Evolutionary conservation across 768 basidiomycete genomes (phyloP), one percentile per base, ranked within the genome.

Genomic region (Terana coerulea): DNA sequence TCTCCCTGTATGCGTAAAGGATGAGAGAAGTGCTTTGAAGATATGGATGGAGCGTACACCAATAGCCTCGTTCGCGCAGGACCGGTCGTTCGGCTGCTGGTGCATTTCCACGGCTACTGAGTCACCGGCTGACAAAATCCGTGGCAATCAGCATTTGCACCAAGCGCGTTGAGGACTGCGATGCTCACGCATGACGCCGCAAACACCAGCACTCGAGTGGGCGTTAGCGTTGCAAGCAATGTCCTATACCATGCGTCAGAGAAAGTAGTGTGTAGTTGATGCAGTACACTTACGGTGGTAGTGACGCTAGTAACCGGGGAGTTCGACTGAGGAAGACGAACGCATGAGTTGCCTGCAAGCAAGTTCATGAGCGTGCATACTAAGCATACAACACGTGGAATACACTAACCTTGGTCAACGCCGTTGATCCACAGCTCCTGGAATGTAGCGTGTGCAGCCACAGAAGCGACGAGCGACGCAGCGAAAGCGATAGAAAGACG

Each of bases 61-160:
- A 53, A 79, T 78, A 10, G 76, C 77, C 54, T 79, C 69, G 49
- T 66, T 72, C 6, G 66, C 59, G 55, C 78, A 80, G 3, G 67
- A 67, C 31, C 77, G 72, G 42, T 76, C 69, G 31, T 64, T 67
- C 4, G 74, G 74, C 60, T 79, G 76, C 60, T 75, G 74, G 58
- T 80, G 76, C 77, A 79, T 79, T 62, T 80, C 78, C 17, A 78
- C 77, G 14, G 75, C 74, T 39, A 78, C 65, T 9, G 56, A 58
- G 54, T 75, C 75, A 4, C 77, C 77, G 49, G 77, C 77, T 75
- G 42, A 21, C 19, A 1, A 24, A 5, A 15, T 14, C 25, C 10
- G 41, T 14, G 42, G 50, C 42, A n/a, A n/a, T n/a, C n/a, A n/a
- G n/a, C n/a, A n/a, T n/a, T n/a, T n/a, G n/a, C n/a, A n/a, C n/a